A percentile compares a stretch with the other conserved stretches of the same genome.
Conservation (phyloP, 106 monocot genomes). For the Dioscorea alata region DNA sequence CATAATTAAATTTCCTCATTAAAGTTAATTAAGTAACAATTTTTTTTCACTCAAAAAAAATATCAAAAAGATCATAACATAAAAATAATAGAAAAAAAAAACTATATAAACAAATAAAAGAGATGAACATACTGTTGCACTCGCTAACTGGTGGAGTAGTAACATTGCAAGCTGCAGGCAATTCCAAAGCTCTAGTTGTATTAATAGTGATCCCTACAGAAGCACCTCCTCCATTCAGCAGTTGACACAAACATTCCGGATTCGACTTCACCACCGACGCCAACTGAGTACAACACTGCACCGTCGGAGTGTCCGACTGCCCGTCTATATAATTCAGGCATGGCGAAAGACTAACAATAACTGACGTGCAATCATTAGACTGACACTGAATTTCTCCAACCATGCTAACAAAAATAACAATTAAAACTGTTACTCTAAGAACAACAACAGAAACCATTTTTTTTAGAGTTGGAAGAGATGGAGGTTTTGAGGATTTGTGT, state of each 20-base stretch:
- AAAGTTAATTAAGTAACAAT: not conserved
- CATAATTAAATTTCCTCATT: not conserved
- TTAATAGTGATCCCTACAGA: conserved; percentile 28
- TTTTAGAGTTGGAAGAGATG: no score
- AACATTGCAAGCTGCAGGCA: conserved; percentile 28
- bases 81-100: not conserved
- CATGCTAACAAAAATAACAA: no score
- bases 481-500: no score
- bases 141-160: conserved; percentile 24
- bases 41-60: not conserved
- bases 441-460: no score
- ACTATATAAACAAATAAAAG: not conserved
- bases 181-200: conserved; percentile 18
- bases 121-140: conserved; percentile 14
- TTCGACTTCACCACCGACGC: conserved; percentile 23
- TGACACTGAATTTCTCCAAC: no score
- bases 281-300: conserved; percentile 39
- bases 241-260: conserved; percentile 42
- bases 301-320: conserved; percentile 11
- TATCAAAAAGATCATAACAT: not conserved
- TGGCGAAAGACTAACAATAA: conserved; percentile 27
- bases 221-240: conserved; percentile 30
- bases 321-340: conserved; percentile 42
- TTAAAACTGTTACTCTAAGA: no score
- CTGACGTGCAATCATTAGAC: conserved; percentile 21